Evolutionary conservation across 345 rosid species (phyloP).

Genomic region (Rhizophora mangle): DNA sequence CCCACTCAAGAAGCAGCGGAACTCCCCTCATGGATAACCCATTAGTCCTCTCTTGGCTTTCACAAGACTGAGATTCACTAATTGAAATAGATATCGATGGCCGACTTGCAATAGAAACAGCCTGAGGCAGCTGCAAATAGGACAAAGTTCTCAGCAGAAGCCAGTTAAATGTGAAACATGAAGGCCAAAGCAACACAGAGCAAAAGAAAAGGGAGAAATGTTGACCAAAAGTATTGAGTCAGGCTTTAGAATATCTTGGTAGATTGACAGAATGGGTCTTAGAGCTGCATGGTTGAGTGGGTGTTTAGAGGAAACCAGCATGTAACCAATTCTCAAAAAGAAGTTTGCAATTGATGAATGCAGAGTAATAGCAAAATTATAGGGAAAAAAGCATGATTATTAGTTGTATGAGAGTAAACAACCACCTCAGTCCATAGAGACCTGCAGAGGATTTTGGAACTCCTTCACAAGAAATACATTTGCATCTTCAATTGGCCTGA

Average conservation of each 20-base stretch:
- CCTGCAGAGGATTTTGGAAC: constrained; percentile 89
- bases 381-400: background rate
- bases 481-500: constrained; percentile 89
- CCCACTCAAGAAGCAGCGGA: constrained; percentile 39
- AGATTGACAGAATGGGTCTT: background rate
- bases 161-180: constrained; percentile 18
- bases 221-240: background rate
- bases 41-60: constrained; percentile 42
- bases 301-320: background rate
- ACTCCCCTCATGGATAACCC: constrained; percentile 30
- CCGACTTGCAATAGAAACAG: constrained; percentile 62
- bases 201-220: background rate
- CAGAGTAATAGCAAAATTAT: background rate
- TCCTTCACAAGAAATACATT: constrained; percentile 88
- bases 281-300: background rate
- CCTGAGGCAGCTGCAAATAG: constrained; percentile 86
- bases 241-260: background rate
- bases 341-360: constrained; percentile 8
- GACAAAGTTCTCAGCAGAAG: constrained; percentile 70
- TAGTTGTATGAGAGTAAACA: background rate
- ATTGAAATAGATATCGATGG: constrained; percentile 40
- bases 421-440: constrained; percentile 19
- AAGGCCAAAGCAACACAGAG: background rate
- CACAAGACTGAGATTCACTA: constrained; percentile 42
- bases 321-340: background rate